Evolutionary conservation across 2,329 filamentous ascomycete genomes (phyloP), one percentile per base, ranked within the genome.

Genomic region (Amphichorda felina): DNA sequence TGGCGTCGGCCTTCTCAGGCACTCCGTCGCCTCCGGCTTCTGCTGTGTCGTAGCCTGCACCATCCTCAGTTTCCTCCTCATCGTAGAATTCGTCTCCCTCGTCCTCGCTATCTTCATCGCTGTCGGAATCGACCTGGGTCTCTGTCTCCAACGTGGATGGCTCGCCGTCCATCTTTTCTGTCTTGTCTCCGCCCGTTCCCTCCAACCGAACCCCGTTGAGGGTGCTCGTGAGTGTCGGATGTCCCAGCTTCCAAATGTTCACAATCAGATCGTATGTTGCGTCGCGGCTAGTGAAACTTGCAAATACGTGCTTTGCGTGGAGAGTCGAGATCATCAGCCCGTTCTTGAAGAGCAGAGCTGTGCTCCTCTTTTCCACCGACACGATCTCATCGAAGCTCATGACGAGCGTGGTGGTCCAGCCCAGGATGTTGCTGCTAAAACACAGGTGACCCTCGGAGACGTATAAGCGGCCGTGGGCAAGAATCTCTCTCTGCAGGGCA

Each of bases 341-440:
- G 51, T 98, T 98, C 40, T 93, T 94, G 60, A 98, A 96, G 2
- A 98, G 69, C 40, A 98, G 70, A 1, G 91, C 91, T 0, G 91
- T 98, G 53, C 79, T 95, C 56, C 94, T 83, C 63, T 96, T 96
- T 60, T 98, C 91, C 7, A 98, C 83, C 1, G 89, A 87, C 15
- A 96, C 85, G 39, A 98, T 85, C 57, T 98, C 91, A 51, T 98
- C 91, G 54, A 98, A 98, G 56, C 87, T 93, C 64, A 98, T 94
- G 35, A 98, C 89, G 29, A 98, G 66, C 2, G 91, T 98, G 0
- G 91, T 98, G 16, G 93, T 83, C 91, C 91, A 98, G 36, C 91
- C 91, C 32, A 98, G 74, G 45, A 98, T 98, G 54, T 98, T 98
- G 65, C 91, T 96, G 50, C 88, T 95, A 60, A 98, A 98, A 64